Conservation (phyloP, 2,329 filamentous ascomycete species). For the Ascochyta rabiei region DNA sequence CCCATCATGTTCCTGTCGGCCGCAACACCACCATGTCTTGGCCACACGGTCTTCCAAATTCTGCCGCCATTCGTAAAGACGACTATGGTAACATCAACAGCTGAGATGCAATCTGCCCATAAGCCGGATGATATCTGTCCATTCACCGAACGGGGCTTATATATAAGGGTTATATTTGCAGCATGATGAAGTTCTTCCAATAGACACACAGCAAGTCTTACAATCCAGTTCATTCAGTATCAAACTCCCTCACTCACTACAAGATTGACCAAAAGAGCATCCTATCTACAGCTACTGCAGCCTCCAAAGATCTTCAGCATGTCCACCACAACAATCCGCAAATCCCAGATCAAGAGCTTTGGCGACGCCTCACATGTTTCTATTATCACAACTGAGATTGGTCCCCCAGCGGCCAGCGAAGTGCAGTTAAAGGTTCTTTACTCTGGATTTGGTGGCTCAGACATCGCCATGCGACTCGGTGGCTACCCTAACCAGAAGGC, state of each 20-base stretch:
- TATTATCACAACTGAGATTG: slow-evolving; percentile 44
- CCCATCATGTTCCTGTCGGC: not conserved
- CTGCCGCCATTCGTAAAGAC: not conserved
- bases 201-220: not conserved
- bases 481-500: slow-evolving; percentile 55
- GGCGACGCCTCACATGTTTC: slow-evolving; percentile 51
- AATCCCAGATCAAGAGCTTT: slow-evolving; percentile 53
- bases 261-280: no score
- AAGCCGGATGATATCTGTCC: not conserved
- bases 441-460: slow-evolving; percentile 56
- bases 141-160: not conserved
- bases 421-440: slow-evolving; percentile 58
- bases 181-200: not conserved
- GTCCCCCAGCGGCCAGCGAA: slow-evolving; percentile 51
- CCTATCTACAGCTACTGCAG: not conserved
- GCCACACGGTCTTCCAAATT: not conserved
- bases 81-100: not conserved
- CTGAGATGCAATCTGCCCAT: not conserved
- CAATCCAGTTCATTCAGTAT: not conserved
- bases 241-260: not conserved
- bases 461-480: slow-evolving; percentile 59
- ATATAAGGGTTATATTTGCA: not conserved
- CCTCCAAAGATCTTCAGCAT: slow-evolving; percentile 17
- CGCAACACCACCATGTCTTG: not conserved
- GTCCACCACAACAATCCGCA: slow-evolving; percentile 49